phyloP scores from a whole-genome alignment of 768 basidiomycete species.

The Lactarius pseudohatsudake region DNA sequence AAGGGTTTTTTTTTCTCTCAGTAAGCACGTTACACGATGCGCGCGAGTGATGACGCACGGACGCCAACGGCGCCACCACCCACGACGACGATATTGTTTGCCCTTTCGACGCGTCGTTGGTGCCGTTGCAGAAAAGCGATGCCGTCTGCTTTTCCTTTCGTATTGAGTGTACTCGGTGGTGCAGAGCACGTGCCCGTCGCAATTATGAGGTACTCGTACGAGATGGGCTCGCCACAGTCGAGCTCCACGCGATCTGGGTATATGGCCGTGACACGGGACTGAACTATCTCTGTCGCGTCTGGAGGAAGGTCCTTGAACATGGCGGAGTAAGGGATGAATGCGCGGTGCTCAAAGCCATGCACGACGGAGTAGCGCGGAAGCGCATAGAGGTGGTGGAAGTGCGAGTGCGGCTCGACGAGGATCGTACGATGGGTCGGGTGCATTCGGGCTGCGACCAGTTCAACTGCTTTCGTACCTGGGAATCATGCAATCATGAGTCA shows the following conservation, averaged over 20 bases:
- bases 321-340: constrained; percentile 38
- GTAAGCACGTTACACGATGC: not conserved
- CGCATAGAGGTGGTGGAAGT: constrained; percentile 39
- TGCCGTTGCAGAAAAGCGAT: constrained; percentile 32
- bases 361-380: constrained; percentile 38
- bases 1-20: not conserved
- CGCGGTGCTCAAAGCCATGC: constrained; percentile 33
- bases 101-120: constrained; percentile 37
- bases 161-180: constrained; percentile 26
- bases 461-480: constrained; percentile 31
- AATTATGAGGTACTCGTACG: constrained; percentile 39
- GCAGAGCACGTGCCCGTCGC: constrained; percentile 38
- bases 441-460: constrained; percentile 31
- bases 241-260: constrained; percentile 31
- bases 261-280: constrained; percentile 29
- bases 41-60: constrained; percentile 29
- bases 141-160: constrained; percentile 32
- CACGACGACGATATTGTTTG: constrained; percentile 37
- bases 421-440: constrained; percentile 34
- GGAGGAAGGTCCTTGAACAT: constrained; percentile 32
- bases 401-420: constrained; percentile 39
- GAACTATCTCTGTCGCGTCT: constrained; percentile 32
- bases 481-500: not conserved
- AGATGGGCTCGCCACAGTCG: constrained; percentile 31
- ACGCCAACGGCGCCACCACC: constrained; percentile 44